Evolutionary conservation across 495 filamentous ascomycete genomes (phyloP), one percentile per base, ranked within the genome.

Genomic region (Paragyromitra xinjiangensis): DNA sequence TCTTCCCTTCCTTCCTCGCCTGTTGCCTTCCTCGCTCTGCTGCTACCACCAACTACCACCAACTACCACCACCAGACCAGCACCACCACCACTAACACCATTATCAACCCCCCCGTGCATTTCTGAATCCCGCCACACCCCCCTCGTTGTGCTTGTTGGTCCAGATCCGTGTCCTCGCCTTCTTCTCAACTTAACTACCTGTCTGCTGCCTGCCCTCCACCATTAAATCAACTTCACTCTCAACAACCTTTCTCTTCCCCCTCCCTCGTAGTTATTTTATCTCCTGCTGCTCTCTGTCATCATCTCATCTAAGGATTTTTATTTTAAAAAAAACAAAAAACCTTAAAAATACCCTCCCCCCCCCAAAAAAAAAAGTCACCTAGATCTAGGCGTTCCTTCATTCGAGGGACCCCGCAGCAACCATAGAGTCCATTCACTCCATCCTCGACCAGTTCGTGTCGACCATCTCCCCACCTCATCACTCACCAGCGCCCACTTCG

Each of bases 371-470:
- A 63, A 39, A 61, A 39, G 24, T 58, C 45, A 50, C 42, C 44
- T 53, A 19, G 53, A 22, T 24, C 75, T 29, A 61, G 55, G 53
- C 56, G 61, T 62, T 79, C 77, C 77, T 79, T 79, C 77, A 73
- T 71, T 37, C 7, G 75, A 78, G 75, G 78, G 59, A 75, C 78
- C 78, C 66, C 68, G 67, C 72, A 81, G 80, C 64, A 78, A 82
- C 61, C 59, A 82, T 82, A 81, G 80, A 82, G 68, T 76, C 80
- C 71, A 71, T 81, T 67, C 70, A 78, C 67, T 76, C 79, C 59
- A 78, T 78, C 80, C 80, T 82, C 68, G 80, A 79, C 75, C 71
- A 78, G 67, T 82, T 76, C 78, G 75, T 81, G 76, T 80, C 79
- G 72, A 72, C 42, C 55, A 73, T 77, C 50, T 67, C 78, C 67